These are phyloP conservation scores for Saccharomyces uvarum DNA, from an alignment of 1,139 yeast genomes.

Conservation along the genomic window DNA sequence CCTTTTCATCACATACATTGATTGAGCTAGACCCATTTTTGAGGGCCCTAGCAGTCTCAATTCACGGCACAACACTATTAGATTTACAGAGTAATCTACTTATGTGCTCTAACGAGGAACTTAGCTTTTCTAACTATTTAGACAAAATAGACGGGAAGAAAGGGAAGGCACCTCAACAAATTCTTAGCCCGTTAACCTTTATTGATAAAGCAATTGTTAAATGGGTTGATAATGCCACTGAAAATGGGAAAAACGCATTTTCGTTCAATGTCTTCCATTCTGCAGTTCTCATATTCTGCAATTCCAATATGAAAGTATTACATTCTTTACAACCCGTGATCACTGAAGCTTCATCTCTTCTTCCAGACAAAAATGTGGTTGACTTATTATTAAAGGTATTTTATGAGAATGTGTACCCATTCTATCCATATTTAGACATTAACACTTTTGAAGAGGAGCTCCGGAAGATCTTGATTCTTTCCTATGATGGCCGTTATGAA, in stretches of 20 bases:
- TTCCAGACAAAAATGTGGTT: constrained; percentile 11
- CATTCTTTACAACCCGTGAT: too few species aligned
- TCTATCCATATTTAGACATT: constrained; percentile 21
- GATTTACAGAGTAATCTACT: constrained; percentile 8
- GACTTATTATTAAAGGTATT: constrained; percentile 12
- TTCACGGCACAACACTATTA: constrained; percentile 17
- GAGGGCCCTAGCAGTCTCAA: constrained; percentile 12
- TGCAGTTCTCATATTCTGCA: constrained; percentile 6
- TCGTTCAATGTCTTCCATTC: neutral
- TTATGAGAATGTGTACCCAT: constrained; percentile 20
- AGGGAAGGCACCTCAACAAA: neutral
- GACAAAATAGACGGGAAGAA: neutral
- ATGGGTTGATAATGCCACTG: neutral
- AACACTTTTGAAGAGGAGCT: constrained; percentile 14
- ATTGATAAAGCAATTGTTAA: constrained; percentile 5
- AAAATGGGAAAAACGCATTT: too few species aligned
- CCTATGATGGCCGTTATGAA: constrained; percentile 7
- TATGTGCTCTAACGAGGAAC: neutral
- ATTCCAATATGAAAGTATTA: too few species aligned
- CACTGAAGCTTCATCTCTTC: constrained; percentile 3
- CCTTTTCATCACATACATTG: constrained; percentile 13
- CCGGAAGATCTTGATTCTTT: constrained; percentile 7
- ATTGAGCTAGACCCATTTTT: constrained; percentile 14
- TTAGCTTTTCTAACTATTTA: neutral
- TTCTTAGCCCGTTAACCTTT: constrained; percentile 2